Conservation (phyloP, 2,329 filamentous ascomycete genomes). For the Aspergillus tubingensis region DNA sequence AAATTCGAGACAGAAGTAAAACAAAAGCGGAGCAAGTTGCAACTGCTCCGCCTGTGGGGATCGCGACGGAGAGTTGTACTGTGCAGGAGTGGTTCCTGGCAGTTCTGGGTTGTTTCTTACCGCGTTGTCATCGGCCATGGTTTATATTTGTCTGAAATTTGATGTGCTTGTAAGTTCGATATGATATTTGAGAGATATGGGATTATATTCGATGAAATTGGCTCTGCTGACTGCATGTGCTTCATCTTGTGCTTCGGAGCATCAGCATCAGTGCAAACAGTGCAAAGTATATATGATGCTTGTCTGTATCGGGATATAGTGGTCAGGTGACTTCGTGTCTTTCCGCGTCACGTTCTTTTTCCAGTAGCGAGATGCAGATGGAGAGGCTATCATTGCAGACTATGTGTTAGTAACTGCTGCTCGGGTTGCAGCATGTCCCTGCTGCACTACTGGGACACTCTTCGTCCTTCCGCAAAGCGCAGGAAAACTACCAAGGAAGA, state of each 20-base stretch:
- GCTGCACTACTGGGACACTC: constrained; percentile 40
- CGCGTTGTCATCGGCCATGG: constrained; percentile 20
- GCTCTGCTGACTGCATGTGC: neutral
- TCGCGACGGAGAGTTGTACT: constrained; percentile 11
- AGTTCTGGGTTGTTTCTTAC: constrained; percentile 18
- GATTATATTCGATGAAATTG: neutral
- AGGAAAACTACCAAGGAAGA: constrained; percentile 27
- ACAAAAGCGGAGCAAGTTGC: constrained; percentile 5
- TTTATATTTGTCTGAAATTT: neutral
- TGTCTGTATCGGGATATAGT: constrained; percentile 14
- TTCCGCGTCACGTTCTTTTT: constrained; percentile 3
- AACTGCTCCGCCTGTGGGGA: constrained; percentile 2
- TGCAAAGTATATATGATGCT: constrained; percentile 14
- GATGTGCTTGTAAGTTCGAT: no score
- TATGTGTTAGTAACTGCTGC: neutral
- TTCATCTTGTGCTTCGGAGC: neutral
- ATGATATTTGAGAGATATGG: neutral
- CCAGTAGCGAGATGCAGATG: neutral
- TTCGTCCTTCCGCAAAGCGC: constrained; percentile 34
- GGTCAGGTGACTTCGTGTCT: constrained; percentile 36
- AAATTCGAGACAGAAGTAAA: neutral
- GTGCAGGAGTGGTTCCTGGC: neutral
- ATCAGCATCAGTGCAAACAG: constrained; percentile 24
- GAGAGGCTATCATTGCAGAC: neutral
- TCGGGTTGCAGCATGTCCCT: constrained; percentile 33